A percentile compares a stretch with the other conserved stretches of the same genome.
Evolutionary conservation across 2,329 filamentous ascomycete genomes (phyloP).

Genomic region (Alternaria sp.): DNA sequence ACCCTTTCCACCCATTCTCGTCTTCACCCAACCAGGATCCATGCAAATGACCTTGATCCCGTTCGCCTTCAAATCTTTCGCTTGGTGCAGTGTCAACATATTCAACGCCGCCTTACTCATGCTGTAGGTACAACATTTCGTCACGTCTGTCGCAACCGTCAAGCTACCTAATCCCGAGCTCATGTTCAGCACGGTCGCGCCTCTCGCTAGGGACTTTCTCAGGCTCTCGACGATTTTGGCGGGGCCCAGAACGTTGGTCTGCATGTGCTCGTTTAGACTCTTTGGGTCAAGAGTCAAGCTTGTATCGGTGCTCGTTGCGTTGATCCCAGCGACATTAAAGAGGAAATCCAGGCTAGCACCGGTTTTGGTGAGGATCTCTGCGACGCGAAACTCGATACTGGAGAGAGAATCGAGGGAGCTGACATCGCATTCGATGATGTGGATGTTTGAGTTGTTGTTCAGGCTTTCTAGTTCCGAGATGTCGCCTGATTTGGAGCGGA

Average conservation of each 20-base stretch:
- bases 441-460: slow-evolving; percentile 36
- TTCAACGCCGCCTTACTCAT: slow-evolving; percentile 57
- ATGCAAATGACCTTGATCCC: slow-evolving; percentile 48
- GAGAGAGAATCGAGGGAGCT: slow-evolving; percentile 39
- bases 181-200: slow-evolving; percentile 49
- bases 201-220: slow-evolving; percentile 35
- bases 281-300: slow-evolving; percentile 51
- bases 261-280: slow-evolving; percentile 53
- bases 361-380: slow-evolving; percentile 43
- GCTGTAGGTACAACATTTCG: slow-evolving; percentile 52
- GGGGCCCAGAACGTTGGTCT: slow-evolving; percentile 58
- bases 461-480: slow-evolving; percentile 40
- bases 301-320: slow-evolving; percentile 48
- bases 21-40: slow-evolving; percentile 58
- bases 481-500: slow-evolving; percentile 47
- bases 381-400: slow-evolving; percentile 48
- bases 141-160: slow-evolving; percentile 39
- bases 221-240: slow-evolving; percentile 56
- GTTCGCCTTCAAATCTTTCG: slow-evolving; percentile 44
- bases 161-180: slow-evolving; percentile 45
- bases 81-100: slow-evolving; percentile 55
- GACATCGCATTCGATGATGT: slow-evolving; percentile 55
- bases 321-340: slow-evolving; percentile 55
- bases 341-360: slow-evolving; percentile 53
- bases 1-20: slow-evolving; percentile 54